Conservation (phyloP, 2,329 filamentous ascomycete genomes). For the Sporothrix inflata region DNA sequence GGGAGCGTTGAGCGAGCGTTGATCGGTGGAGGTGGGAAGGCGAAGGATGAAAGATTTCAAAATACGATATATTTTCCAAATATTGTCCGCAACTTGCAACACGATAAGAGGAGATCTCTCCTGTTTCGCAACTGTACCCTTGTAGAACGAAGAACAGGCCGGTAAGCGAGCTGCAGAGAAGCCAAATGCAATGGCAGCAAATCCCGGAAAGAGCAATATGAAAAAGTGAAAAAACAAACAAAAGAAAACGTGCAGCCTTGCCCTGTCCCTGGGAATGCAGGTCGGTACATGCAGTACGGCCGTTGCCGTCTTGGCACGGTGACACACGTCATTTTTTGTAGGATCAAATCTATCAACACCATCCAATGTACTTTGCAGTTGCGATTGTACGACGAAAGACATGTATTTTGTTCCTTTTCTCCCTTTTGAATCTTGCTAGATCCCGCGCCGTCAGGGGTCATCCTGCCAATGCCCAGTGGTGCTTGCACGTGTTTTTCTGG, state of each 20-base stretch:
- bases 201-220: too few relatives aligned
- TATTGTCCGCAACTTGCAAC: background rate
- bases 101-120: background rate
- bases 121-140: background rate
- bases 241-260: background rate
- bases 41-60: background rate
- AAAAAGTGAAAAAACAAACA: too few relatives aligned
- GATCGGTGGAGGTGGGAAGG: background rate
- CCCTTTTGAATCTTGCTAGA: background rate
- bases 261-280: background rate
- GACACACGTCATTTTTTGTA: background rate
- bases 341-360: background rate
- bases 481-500: conserved; percentile 19
- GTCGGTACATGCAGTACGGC: background rate
- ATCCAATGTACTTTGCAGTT: too few relatives aligned
- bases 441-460: conserved; percentile 7
- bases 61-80: background rate
- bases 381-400: background rate
- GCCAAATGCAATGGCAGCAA: background rate
- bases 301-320: conserved; percentile 17
- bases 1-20: background rate
- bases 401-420: background rate
- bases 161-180: background rate
- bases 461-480: background rate
- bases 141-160: background rate